Percentiles rank a stretch among this genome's conserved stretches.
Conservation (phyloP, 1,284 basidiomycete genomes). For the Tremellales sp. region DNA sequence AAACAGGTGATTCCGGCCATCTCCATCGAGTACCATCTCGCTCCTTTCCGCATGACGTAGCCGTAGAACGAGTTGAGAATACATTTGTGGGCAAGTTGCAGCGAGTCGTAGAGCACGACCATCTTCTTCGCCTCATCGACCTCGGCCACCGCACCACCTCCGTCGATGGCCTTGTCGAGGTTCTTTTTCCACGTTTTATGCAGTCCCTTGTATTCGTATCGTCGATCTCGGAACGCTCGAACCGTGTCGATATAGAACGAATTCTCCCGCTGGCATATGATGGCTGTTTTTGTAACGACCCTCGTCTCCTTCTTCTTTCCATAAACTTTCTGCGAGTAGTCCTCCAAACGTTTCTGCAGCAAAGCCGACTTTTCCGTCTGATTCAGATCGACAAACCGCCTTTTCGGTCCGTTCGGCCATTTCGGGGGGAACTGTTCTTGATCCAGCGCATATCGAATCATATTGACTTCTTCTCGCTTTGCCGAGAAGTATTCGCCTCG, state of each 20-base stretch:
- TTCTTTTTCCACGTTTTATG: conserved; percentile 99
- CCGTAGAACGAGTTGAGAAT: conserved; percentile 99
- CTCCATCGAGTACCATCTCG: conserved; percentile 99
- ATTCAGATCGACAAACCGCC: conserved; percentile 83
- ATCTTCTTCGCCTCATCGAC: conserved; percentile 98
- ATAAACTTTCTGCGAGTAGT: conserved; percentile 98
- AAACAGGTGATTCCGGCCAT: conserved; percentile 99
- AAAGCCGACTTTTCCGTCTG: conserved; percentile 84
- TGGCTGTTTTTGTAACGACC: conserved; percentile 88
- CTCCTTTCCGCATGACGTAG: conserved; percentile 99
- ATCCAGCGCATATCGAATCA: conserved; percentile 96
- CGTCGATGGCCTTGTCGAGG: conserved; percentile 68
- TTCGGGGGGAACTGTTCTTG: conserved; percentile 89
- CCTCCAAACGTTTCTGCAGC: conserved; percentile 93
- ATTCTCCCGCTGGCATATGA: conserved; percentile 97
- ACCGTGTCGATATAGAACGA: conserved; percentile 99
- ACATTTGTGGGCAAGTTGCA: conserved; percentile 99
- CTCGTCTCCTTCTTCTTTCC: conserved; percentile 99
- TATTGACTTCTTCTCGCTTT: conserved; percentile 96
- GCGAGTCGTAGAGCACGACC: conserved; percentile 98
- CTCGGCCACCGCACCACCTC: conserved; percentile 71
- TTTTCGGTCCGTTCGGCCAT: conserved; percentile 64
- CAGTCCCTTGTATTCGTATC: conserved; percentile 98
- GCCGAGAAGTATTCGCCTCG: conserved; percentile 98
- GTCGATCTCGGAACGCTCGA: conserved; percentile 91